Conservation (phyloP, 2,329 filamentous ascomycete genomes). For the Nemania sp. region DNA sequence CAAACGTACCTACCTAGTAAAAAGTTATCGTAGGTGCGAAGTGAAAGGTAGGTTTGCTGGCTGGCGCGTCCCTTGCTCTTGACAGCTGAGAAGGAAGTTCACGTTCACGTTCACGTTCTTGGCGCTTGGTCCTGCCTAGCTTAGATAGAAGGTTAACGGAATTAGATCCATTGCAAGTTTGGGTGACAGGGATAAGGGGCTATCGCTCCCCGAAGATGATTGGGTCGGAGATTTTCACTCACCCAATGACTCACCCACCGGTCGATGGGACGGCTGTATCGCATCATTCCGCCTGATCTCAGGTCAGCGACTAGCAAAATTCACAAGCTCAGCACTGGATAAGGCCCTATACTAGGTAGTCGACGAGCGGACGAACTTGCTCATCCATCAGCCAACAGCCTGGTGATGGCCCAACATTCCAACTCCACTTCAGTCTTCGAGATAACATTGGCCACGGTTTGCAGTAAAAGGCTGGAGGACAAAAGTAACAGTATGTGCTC, state of each 20-base stretch:
- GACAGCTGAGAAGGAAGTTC: constrained; percentile 1
- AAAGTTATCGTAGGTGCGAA: constrained; percentile 16
- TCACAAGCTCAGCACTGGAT: constrained; percentile 8
- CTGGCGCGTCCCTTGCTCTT: background rate
- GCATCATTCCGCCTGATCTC: constrained; percentile 20
- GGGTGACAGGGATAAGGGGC: constrained; percentile 8
- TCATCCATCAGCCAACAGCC: constrained; percentile 19
- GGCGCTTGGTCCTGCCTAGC: constrained; percentile 16
- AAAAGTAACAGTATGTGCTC: constrained; percentile 2
- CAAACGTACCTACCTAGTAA: background rate
- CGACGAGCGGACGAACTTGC: constrained; percentile 10
- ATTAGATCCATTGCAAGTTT: constrained; percentile 5
- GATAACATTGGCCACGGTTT: constrained; percentile 13
- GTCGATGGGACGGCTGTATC: constrained; percentile 11
- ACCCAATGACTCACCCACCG: constrained; percentile 25
- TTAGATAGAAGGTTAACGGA: constrained; percentile 15
- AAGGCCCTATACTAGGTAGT: constrained; percentile 2
- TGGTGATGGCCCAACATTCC: constrained; percentile 6
- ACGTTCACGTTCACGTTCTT: too few relatives aligned
- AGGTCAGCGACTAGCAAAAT: constrained; percentile 25
- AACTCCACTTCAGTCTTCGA: constrained; percentile 14
- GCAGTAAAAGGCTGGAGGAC: background rate
- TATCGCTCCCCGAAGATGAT: constrained; percentile 11
- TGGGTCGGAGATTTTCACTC: constrained; percentile 13
- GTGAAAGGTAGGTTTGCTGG: background rate